Evolutionary conservation across 352 stramenopile genomes (phyloP), one percentile per base, ranked within the genome.

Genomic region (Saprolegnia diclina): DNA sequence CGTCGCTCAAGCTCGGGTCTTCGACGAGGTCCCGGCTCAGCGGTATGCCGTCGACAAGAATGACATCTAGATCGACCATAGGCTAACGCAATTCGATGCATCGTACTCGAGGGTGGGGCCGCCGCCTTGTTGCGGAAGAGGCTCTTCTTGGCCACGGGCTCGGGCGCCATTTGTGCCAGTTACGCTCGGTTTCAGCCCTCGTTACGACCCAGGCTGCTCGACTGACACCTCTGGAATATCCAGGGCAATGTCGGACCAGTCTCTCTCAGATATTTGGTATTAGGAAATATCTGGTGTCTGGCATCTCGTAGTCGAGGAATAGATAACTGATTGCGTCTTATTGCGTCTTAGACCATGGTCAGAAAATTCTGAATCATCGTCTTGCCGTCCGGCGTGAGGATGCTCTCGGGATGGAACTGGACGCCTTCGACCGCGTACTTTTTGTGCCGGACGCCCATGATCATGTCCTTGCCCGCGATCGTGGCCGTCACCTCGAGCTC

Each of bases 361-460:
- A 95, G 74, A 70, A 95, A 95, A 73, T 93, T 94, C 71, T 89
- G 81, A 67, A 94, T 92, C 65, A 95, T 84, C 40, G 78, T 80
- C 71, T 91, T 81, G 29, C 88, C 88, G 70, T 88, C 80, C 45
- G 92, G 77, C 4, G 88, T 95, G 55, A 92, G 76, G 64, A 95
- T 94, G 66, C 85, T 94, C 65, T 95, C 88, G 0, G 88, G 88
- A 76, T 95, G 88, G 74, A 95, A 95, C 73, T 95, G 88, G 70
- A 92, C 89, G 64, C 86, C 88, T 71, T 95, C 86, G 52, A 95
- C 77, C 69, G 91, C 89, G 75, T 82, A 83, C 79, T 85, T 79
- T 68, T 90, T 92, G 81, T 95, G 88, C 38, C 88, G 82, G 63
- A 95, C 84, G 48, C 86, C 88, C 85, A 94, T 94, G 75, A 95